Evolutionary conservation across 805 yeast genomes (phyloP), one percentile per base, ranked within the genome.

Genomic region (Candida dajiaensis): DNA sequence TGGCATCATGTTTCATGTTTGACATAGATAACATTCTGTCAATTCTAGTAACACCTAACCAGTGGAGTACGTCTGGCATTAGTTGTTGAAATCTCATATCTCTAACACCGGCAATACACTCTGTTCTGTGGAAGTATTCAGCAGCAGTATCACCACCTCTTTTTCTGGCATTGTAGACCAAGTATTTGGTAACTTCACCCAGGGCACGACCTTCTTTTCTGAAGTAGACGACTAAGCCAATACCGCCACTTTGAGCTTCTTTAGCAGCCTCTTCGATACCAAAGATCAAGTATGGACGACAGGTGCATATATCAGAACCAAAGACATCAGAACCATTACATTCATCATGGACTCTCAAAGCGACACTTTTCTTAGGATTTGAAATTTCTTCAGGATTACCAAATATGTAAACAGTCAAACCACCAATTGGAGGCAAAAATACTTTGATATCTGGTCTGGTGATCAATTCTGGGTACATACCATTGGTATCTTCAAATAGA

Each of bases 311-410:
- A 57, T 81, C 86, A 11, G 81, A 74, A 26, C 84, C 80, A 61
- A 81, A 81, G 33, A 81, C 87, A 58, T 81, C 86, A 15, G 84
- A 78, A 23, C 86, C 85, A 43, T 81, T 80, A 62, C 87, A 81
- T 58, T 81, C 85, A 61, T 81, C 87, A 55, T 81, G 86, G 35
- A 81, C 69, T 62, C 87, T 74, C 47, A 81, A 62, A 5, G 85
- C 81, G 45, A 81, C 65, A 50, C 69, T 71, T 57, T 68, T 71
- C 36, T 65, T 63, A 31, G 79, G 76, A 52, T 78, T 77, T 15
- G 83, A 70, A 35, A 81, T 66, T 51, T 72, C 60, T 22, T 67
- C 72, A 33, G 83, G 82, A 51, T 81, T 72, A 49, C 86, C 86
- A 61, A 81, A 79, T 49, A 81, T 80, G 63, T 80, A 81, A 19